Percentiles rank a stretch among this genome's conserved stretches.
Conservation (phyloP, 176 grass and related monocot genomes). For the Zea luxurians region DNA sequence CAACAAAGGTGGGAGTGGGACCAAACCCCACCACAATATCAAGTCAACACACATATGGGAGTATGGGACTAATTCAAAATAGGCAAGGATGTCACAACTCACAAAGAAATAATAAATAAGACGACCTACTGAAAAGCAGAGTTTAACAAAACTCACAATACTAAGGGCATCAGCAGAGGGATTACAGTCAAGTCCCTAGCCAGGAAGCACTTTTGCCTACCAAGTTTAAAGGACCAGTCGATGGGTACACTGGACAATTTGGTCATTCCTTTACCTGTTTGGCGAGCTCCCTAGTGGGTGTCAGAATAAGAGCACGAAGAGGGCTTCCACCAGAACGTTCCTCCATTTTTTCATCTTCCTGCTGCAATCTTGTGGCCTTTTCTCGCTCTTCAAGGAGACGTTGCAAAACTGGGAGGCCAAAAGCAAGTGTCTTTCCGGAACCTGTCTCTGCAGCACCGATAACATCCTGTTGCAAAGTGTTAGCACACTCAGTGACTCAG, state of each 20-base stretch:
- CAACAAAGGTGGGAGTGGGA: background rate
- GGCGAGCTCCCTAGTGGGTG: constrained; percentile 91
- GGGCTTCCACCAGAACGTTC: constrained; percentile 47
- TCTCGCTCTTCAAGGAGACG: constrained; percentile 85
- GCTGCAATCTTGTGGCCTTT: constrained; percentile 49
- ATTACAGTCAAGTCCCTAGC: background rate
- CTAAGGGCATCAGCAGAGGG: background rate
- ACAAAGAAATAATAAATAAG: background rate
- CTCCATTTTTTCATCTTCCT: constrained; percentile 36
- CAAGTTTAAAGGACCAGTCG: background rate
- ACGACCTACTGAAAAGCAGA: background rate
- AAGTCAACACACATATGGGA: background rate
- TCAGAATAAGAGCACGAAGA: constrained; percentile 79
- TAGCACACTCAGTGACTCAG: background rate
- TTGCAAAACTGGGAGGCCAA: constrained; percentile 84
- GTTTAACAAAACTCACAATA: background rate
- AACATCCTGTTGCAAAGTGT: constrained; percentile 73
- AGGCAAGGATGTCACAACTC: background rate
- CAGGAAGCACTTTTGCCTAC: background rate
- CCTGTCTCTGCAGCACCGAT: constrained; percentile 96
- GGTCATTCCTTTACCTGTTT: constrained; percentile 58
- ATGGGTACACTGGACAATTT: constrained; percentile 4
- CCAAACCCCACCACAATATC: background rate
- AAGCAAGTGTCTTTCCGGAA: constrained; percentile 93
- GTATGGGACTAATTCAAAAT: background rate